Conservation (phyloP, 2,329 filamentous ascomycete genomes). For the Leptoxyphium fumago region DNA sequence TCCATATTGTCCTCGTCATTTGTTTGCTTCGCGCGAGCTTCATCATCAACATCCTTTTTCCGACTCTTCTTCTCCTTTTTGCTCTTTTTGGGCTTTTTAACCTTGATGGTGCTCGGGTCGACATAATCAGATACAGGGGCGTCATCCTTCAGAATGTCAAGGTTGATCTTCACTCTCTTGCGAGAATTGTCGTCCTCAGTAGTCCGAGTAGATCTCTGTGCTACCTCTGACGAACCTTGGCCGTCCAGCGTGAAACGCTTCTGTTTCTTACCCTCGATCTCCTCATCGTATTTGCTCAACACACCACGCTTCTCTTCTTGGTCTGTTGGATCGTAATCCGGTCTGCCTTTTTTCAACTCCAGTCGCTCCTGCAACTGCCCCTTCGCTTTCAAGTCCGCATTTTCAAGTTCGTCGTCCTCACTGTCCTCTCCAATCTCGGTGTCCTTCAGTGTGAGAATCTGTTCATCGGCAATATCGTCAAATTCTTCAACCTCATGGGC, state of each 20-base stretch:
- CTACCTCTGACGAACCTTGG: slow-evolving; percentile 53
- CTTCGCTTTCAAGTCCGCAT: slow-evolving; percentile 53
- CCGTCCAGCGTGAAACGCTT: slow-evolving; percentile 81
- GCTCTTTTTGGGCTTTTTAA: slow-evolving; percentile 72
- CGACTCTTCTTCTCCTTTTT: slow-evolving; percentile 46
- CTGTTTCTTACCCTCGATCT: slow-evolving; percentile 75
- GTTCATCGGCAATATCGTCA: slow-evolving; percentile 58
- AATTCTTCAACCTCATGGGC: slow-evolving; percentile 75
- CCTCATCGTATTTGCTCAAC: slow-evolving; percentile 86
- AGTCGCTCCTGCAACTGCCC: slow-evolving; percentile 63
- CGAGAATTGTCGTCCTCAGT: slow-evolving; percentile 32
- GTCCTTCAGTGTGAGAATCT: slow-evolving; percentile 91
- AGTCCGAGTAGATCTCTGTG: slow-evolving; percentile 30
- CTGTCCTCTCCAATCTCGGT: slow-evolving; percentile 65
- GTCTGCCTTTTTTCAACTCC: slow-evolving; percentile 78
- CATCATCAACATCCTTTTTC: slow-evolving; percentile 48
- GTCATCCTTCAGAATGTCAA: slow-evolving; percentile 56
- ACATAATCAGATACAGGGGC: slow-evolving; percentile 72
- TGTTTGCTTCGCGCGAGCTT: slow-evolving; percentile 22
- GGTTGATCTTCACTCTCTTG: slow-evolving; percentile 56
- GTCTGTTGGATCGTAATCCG: slow-evolving; percentile 74
- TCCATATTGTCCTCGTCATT: slow-evolving; percentile 52
- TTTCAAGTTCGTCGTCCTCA: slow-evolving; percentile 81
- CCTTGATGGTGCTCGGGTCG: slow-evolving; percentile 71
- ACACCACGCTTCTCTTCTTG: slow-evolving; percentile 52